Evolutionary conservation across 495 filamentous ascomycete species (phyloP).

Genomic region (Penicillium crystallinum): DNA sequence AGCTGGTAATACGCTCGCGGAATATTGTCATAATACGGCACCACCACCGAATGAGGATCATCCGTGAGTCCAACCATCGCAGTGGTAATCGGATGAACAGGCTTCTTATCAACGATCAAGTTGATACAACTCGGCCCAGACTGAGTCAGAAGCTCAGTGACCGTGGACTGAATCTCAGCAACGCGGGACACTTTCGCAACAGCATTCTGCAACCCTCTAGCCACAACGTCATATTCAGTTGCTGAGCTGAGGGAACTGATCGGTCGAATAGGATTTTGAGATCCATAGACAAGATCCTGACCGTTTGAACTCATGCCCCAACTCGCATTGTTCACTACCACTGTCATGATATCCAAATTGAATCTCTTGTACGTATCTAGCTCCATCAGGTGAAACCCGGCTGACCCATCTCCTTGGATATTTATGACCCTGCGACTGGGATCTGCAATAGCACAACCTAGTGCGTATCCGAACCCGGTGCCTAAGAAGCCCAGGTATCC

Average conservation of each 20-base stretch:
- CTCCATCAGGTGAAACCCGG: constrained; percentile 28
- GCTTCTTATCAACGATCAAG: constrained; percentile 24
- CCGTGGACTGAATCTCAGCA: constrained; percentile 10
- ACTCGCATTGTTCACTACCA: constrained; percentile 25
- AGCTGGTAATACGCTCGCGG: constrained; percentile 19
- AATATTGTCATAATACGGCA: constrained; percentile 29
- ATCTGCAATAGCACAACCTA: constrained; percentile 22
- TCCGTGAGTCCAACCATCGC: constrained; percentile 24
- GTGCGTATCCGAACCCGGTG: constrained; percentile 23
- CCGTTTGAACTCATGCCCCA: constrained; percentile 31
- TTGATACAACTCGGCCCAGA: constrained; percentile 20
- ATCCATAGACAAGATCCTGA: constrained; percentile 23
- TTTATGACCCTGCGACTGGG: constrained; percentile 19
- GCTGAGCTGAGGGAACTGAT: constrained; percentile 19
- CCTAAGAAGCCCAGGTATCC: constrained; percentile 24
- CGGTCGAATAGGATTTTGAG: constrained; percentile 9
- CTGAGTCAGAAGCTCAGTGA: constrained; percentile 7
- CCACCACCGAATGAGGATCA: constrained; percentile 16
- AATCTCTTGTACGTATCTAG: constrained; percentile 26
- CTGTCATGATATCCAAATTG: constrained; percentile 21
- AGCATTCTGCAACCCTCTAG: constrained; percentile 19
- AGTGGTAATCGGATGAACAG: constrained; percentile 24
- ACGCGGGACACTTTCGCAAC: constrained; percentile 8
- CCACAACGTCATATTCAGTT: constrained; percentile 23
- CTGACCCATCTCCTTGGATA: constrained; percentile 25